These are phyloP conservation scores for Aspergillus eucalypticola DNA, from an alignment of 2,329 filamentous ascomycete species.

Conservation along the genomic window DNA sequence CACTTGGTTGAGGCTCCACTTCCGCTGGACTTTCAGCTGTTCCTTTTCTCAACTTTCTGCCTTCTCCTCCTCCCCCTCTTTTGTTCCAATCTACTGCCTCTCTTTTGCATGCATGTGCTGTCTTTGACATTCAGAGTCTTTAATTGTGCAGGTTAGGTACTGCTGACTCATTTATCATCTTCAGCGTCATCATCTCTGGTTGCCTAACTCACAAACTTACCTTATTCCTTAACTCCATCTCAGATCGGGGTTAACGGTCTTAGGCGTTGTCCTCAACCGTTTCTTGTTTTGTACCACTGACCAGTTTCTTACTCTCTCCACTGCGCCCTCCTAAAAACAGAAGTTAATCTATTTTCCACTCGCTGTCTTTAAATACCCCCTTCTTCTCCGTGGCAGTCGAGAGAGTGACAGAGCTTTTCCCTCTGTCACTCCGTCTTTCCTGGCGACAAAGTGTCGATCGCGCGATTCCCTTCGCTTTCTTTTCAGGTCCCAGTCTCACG, in stretches of 20 bases:
- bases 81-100: neutral
- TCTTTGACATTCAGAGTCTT: too few species aligned
- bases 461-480: slow-evolving; percentile 23
- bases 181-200: slow-evolving; percentile 19
- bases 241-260: slow-evolving; percentile 27
- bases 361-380: neutral
- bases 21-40: neutral
- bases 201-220: slow-evolving; percentile 7
- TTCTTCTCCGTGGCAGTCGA: neutral
- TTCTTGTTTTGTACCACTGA: slow-evolving; percentile 10
- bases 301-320: slow-evolving; percentile 9
- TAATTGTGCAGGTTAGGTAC: too few species aligned
- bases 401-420: slow-evolving; percentile 27
- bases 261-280: slow-evolving; percentile 16
- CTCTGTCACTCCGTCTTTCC: slow-evolving; percentile 23
- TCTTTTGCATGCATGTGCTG: neutral
- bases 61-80: neutral
- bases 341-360: neutral
- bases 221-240: slow-evolving; percentile 3
- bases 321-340: slow-evolving; percentile 3
- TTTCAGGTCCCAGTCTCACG: slow-evolving; percentile 24
- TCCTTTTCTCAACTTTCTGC: neutral
- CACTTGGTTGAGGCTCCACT: slow-evolving; percentile 8
- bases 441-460: slow-evolving; percentile 31
- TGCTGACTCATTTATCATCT: neutral